Evolutionary conservation across 768 basidiomycete species (phyloP).

Genomic region (Auriscalpium vulgare): DNA sequence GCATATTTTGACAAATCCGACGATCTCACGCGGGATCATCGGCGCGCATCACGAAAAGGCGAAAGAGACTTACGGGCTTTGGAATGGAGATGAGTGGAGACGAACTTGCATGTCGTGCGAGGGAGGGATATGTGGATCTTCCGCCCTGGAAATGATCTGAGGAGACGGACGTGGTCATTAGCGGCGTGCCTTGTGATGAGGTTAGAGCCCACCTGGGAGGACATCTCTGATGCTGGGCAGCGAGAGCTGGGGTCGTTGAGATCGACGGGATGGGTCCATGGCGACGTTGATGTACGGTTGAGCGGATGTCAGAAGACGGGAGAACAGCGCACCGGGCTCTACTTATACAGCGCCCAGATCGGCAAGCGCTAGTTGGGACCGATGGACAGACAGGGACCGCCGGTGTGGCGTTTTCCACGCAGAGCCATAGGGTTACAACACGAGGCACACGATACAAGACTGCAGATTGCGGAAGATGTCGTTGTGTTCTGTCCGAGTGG

Average conservation of each 20-base stretch:
- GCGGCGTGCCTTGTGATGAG: no score
- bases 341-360: constrained; percentile 14
- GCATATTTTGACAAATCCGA: no score
- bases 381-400: constrained; percentile 7
- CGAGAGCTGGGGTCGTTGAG: constrained; percentile 9
- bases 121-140: no score
- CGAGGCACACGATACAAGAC: not conserved
- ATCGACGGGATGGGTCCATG: constrained; percentile 10
- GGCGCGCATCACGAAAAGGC: no score
- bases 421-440: not conserved
- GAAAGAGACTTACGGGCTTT: not conserved
- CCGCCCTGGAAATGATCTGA: no score
- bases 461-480: not conserved
- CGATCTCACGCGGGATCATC: no score
- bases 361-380: constrained; percentile 11
- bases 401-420: constrained; percentile 17
- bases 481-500: not conserved
- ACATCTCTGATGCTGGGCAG: constrained; percentile 24
- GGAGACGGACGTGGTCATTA: no score
- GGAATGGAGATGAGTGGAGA: not conserved
- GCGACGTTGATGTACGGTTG: not conserved
- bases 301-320: not conserved
- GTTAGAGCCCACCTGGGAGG: constrained; percentile 19
- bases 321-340: constrained; percentile 1
- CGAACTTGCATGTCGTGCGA: no score